Base-by-base conservation (phyloP, 371 early-diverging fungal species). In the Phascolomyces articulosus region DNA sequence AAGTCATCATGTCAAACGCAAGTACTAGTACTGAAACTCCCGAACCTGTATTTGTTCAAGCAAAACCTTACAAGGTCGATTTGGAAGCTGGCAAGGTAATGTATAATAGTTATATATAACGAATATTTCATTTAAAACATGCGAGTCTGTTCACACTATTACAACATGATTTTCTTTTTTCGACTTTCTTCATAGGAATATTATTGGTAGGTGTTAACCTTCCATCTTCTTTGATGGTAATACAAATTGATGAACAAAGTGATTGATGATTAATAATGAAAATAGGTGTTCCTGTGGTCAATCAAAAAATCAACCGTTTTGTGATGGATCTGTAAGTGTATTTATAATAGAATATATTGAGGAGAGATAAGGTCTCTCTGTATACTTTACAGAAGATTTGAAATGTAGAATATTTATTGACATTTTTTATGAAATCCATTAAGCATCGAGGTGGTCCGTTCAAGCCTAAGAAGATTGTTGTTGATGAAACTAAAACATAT, bases 291-390 rank as follows among this genome's bases (percentile, higher is more conserved):
- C 75, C 1, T 75, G 75, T 51, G 75, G 75, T 60, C 61, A 72
- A 57, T 75, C 75, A 60, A 72, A 75, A 64, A 75, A 58, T 21
- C 75, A 75, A 57, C 75, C 75, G 1, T 75, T 75, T 27, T 75
- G 75, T 65, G 75, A 75, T 67, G 75, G 75, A 47, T 44, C 65
- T 13, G 75, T 75, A 67, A 71, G 75, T 63, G 11, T 40, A 1
- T 34, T 27, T 10, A 56, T 48, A 3, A 2, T 28, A 13, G 9
- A 10, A 8, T 26, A 13, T 34, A 9, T 34, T 34, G 34, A 3
- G 31, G 34, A 9, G 34, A 11, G 34, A 34, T 34, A 11, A 0
- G 31, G 9, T 3, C 9, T 31, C 6, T 31, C 9, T 31, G 6
- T 31, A 31, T 9, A 34, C 6, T 34, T 6, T 9, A 9, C 0